phyloP scores from a whole-genome alignment of 2,329 filamentous ascomycete genomes.

The Apiospora koreana region DNA sequence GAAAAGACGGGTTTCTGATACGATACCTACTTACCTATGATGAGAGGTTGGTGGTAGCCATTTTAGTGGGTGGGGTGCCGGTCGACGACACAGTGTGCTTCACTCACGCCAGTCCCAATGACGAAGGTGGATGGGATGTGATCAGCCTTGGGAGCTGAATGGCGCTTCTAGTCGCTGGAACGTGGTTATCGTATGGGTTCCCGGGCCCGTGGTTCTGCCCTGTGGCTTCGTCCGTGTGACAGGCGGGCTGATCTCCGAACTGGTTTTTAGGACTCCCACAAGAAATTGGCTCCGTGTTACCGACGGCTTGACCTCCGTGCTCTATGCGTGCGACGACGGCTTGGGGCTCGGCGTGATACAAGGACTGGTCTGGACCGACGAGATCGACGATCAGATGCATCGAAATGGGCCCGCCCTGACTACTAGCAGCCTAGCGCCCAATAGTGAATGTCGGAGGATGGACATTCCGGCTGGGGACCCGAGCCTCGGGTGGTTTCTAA shows the following conservation, averaged over 20 bases:
- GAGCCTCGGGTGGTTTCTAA: background rate
- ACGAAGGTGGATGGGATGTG: background rate
- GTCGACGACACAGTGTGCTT: background rate
- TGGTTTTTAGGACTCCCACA: background rate
- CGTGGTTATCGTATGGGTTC: background rate
- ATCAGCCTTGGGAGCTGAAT: background rate
- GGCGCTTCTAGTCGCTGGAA: background rate
- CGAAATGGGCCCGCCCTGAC: background rate
- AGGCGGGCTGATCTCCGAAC: background rate
- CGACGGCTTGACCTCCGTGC: background rate
- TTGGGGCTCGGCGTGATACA: background rate
- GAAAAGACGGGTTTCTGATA: background rate
- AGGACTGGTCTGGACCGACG: background rate
- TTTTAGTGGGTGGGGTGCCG: background rate
- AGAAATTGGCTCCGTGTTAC: background rate
- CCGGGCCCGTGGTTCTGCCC: background rate
- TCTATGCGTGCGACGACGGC: background rate
- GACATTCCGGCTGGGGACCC: background rate
- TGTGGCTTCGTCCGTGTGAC: background rate
- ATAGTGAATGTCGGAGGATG: background rate
- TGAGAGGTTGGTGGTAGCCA: background rate
- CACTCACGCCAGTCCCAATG: background rate
- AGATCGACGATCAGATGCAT: conserved; percentile 10
- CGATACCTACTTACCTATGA: background rate
- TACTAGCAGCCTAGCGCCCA: background rate